phyloP scores from a whole-genome alignment of 164 flowering plant species.

The Echeveria elegans region DNA sequence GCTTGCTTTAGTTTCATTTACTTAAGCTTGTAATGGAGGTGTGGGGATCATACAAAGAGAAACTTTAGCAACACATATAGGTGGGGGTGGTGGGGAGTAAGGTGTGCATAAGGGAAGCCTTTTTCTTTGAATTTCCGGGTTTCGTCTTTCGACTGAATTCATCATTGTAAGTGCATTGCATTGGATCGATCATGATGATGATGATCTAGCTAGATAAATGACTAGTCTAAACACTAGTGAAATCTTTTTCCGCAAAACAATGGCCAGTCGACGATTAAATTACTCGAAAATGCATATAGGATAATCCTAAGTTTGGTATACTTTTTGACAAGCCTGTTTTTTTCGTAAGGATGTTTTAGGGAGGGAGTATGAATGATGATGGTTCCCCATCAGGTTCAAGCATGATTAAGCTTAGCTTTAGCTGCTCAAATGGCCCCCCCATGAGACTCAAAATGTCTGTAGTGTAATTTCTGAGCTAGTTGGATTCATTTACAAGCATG shows the following conservation, averaged over 20 bases:
- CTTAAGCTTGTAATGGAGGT: background rate
- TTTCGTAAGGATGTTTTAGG: background rate
- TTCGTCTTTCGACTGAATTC: background rate
- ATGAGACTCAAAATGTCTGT: background rate
- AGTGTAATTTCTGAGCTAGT: background rate
- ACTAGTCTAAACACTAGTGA: background rate
- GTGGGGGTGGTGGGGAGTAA: background rate
- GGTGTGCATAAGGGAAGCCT: slow-evolving; percentile 3
- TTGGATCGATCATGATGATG: background rate
- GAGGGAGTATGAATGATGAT: background rate
- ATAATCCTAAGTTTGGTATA: background rate
- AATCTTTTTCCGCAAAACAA: background rate
- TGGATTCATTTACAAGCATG: too few relatives aligned
- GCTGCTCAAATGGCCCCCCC: background rate
- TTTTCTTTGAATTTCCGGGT: background rate
- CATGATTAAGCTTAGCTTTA: background rate
- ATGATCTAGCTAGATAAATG: too few relatives aligned
- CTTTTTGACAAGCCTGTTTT: background rate
- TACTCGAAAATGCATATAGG: background rate
- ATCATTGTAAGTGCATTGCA: slow-evolving; percentile 7
- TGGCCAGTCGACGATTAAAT: background rate
- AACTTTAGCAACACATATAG: background rate
- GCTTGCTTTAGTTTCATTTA: background rate
- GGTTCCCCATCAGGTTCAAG: background rate
- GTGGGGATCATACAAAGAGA: background rate